Conservation (phyloP, 164 flowering plant species). For the Macadamia tetraphylla region DNA sequence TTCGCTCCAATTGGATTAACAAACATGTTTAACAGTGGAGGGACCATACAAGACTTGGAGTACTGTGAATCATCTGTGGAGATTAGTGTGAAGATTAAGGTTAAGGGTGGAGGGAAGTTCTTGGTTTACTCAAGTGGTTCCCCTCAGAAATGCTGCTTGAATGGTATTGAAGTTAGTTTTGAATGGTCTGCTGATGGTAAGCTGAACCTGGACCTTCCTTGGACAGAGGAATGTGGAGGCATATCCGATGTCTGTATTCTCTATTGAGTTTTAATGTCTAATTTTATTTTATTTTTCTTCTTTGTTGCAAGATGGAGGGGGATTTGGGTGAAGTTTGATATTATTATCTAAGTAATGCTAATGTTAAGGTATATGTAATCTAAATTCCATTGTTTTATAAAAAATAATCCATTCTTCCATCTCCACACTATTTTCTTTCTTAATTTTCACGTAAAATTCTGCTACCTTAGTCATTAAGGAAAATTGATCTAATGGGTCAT, state of each 20-base stretch:
- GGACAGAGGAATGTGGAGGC: conserved; percentile 52
- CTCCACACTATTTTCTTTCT: not conserved
- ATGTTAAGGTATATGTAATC: too few relatives aligned
- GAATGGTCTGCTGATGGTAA: conserved; percentile 46
- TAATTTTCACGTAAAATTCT: too few relatives aligned
- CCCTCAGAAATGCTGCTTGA: conserved; percentile 48
- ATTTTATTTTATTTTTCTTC: not conserved
- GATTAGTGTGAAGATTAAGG: conserved; percentile 31
- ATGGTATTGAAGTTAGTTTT: conserved; percentile 43
- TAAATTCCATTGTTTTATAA: not conserved
- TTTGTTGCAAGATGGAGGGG: too few relatives aligned
- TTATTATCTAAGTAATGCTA: too few relatives aligned
- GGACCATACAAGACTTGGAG: conserved; percentile 44
- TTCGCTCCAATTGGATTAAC: conserved; percentile 76
- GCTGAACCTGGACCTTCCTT: conserved; percentile 38
- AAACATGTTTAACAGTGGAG: conserved; percentile 72
- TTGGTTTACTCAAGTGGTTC: conserved; percentile 51
- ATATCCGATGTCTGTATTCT: conserved; percentile 34
- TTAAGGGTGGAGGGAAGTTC: conserved; percentile 71
- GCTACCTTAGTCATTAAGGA: too few relatives aligned
- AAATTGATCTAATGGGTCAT: too few relatives aligned
- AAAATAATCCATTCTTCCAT: not conserved
- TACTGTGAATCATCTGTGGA: conserved; percentile 17
- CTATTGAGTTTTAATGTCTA: conserved; percentile 20
- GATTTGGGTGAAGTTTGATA: too few relatives aligned